Evolutionary conservation across 2,329 filamentous ascomycete genomes (phyloP), one percentile per base, ranked within the genome.

Genomic region (Xylaria sp.): DNA sequence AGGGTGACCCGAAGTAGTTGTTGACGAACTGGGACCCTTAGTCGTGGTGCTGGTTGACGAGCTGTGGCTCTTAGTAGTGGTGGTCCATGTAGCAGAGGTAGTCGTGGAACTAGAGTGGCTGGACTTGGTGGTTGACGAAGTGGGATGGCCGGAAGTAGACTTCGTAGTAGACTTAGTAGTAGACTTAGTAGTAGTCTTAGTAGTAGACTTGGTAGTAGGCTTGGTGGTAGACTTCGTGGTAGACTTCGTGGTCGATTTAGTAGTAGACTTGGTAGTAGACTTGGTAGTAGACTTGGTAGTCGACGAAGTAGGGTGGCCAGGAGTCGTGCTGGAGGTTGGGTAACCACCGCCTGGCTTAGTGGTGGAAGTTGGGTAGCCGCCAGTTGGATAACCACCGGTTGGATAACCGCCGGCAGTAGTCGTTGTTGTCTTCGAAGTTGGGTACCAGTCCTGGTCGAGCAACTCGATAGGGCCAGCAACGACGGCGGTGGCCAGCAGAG

Each of bases 401-500:
- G 55, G 54, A 18, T 57, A 57, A 18, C 54, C 29, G 29, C 27
- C 51, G n/a, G 35, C 18, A 10, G 54, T 3, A 44, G 53, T 55
- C 1, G 55, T 58, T 5, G 53, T 37, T n/a, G n/a, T n/a, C n/a
- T n/a, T n/a, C 9, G 53, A 51, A 32, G 54, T 42, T 16, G 63
- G 63, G 35, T 51, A 60, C 16, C 8, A 23, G 21, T 58, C 18
- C 5, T 12, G n/a, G 1, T 44, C 37, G 25, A 55, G 48, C n/a
- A 66, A 23, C 5, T 61, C 63, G 23, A 66, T 54, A 21, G 63
- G 63, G 5, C 40, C 23, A 5, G 63, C 63, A 40, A 12, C 48
- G 2, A 66, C 63, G 18, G 63, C 48, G 37, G 63, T 61, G n/a
- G 63, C 63, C 47, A 66, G 63, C 29, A 40, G 25, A 16, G 57